Conservation (phyloP, 192 early-diverging fungal species). For the Podila epicladia region DNA sequence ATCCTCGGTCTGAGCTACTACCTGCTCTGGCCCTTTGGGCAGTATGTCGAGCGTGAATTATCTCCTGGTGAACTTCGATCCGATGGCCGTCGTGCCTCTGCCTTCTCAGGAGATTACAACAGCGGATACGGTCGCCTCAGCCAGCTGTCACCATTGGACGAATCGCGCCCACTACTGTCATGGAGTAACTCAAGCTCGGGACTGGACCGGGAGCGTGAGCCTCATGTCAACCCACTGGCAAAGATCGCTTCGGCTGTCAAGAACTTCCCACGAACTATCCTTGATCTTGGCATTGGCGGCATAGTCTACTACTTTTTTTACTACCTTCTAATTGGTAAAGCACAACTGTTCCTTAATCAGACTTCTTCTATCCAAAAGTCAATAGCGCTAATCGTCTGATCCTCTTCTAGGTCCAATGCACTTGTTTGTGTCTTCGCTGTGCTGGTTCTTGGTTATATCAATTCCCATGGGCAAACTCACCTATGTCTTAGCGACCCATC, state of each 20-base stretch:
- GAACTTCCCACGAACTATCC: constrained; percentile 29
- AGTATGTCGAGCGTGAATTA: constrained; percentile 79
- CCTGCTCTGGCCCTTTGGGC: constrained; percentile 97
- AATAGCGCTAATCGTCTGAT: constrained; percentile 26
- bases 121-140: constrained; percentile 28
- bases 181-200: constrained; percentile 25
- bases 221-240: not conserved
- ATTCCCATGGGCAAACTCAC: constrained; percentile 96
- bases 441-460: constrained; percentile 88
- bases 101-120: not conserved
- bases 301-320: constrained; percentile 62
- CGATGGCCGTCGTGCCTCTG: constrained; percentile 7
- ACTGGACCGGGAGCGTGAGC: constrained; percentile 35
- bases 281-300: constrained; percentile 53
- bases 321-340: constrained; percentile 58
- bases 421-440: constrained; percentile 74
- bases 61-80: constrained; percentile 23
- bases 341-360: not conserved
- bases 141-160: constrained; percentile 33
- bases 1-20: constrained; percentile 83
- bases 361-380: not conserved
- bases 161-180: constrained; percentile 47
- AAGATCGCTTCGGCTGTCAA: constrained; percentile 7
- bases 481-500: constrained; percentile 80
- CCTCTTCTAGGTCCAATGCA: constrained; percentile 76